Conservation (phyloP, 345 rosid genomes). For the Populus nigra region DNA sequence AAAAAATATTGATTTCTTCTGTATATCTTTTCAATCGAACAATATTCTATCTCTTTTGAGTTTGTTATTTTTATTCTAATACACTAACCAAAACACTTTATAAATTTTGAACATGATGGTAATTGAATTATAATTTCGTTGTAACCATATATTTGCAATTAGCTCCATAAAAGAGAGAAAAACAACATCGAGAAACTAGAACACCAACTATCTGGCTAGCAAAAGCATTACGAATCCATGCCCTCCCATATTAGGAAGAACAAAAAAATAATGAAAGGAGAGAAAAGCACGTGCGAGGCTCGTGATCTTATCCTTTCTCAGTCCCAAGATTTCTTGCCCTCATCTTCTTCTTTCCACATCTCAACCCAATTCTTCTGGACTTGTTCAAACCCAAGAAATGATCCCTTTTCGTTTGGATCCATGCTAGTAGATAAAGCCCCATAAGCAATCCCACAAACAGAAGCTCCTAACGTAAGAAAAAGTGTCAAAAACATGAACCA, state of each 20-base stretch:
- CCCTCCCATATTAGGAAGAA: neutral
- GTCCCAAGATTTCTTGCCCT: neutral
- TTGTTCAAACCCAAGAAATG: conserved; percentile 65
- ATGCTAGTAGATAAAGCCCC: conserved; percentile 73
- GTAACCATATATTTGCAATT: neutral
- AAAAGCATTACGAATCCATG: too few species aligned
- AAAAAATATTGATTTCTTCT: too few species aligned
- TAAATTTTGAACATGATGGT: too few species aligned
- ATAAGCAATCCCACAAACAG: conserved; percentile 69
- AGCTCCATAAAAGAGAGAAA: neutral
- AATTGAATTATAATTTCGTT: too few species aligned
- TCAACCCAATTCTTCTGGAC: conserved; percentile 68
- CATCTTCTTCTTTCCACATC: conserved; percentile 68
- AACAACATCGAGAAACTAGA: too few species aligned
- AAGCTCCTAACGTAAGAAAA: conserved; percentile 57
- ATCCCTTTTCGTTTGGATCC: conserved; percentile 59
- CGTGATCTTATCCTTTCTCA: neutral
- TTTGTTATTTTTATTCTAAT: too few species aligned
- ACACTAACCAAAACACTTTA: too few species aligned
- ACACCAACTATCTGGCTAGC: too few species aligned
- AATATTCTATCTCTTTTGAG: too few species aligned
- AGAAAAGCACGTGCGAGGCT: neutral
- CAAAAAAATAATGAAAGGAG: neutral
- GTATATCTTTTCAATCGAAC: too few species aligned
- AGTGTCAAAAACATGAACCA: conserved; percentile 58